phyloP scores from a whole-genome alignment of 2,329 filamentous ascomycete species.

The Fusarium torreyae region DNA sequence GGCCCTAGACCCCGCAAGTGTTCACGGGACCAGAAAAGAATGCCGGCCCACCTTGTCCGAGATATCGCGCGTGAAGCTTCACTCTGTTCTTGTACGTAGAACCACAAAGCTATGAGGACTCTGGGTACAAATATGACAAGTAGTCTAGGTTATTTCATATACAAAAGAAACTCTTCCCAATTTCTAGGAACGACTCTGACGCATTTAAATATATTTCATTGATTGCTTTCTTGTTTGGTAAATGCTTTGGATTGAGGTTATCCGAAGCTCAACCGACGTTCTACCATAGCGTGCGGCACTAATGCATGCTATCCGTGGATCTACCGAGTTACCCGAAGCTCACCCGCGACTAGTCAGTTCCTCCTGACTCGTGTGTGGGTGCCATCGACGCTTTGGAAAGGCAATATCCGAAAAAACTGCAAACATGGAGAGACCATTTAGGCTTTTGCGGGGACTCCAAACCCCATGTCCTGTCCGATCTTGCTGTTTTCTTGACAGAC shows the following conservation, averaged over 20 bases:
- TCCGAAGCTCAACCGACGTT: not conserved
- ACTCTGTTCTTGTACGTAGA: too few relatives aligned
- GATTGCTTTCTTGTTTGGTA: accelerated
- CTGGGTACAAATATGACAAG: too few relatives aligned
- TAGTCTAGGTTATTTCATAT: accelerated
- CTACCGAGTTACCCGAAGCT: not conserved
- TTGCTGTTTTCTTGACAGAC: not conserved
- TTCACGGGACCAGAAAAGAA: constrained; percentile 13
- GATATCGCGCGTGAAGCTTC: too few relatives aligned
- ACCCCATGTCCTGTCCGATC: not conserved
- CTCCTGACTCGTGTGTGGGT: constrained; percentile 4
- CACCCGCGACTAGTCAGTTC: not conserved
- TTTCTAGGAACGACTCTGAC: accelerated
- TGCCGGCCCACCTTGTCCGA: not conserved
- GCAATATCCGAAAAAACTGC: not conserved
- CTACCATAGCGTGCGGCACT: not conserved
- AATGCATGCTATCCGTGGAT: not conserved
- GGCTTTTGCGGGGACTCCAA: constrained; percentile 2
- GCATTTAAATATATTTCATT: not conserved
- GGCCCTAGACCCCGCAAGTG: not conserved
- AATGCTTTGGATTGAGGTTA: not conserved
- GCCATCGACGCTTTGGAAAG: not conserved
- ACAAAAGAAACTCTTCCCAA: accelerated
- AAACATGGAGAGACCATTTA: not conserved
- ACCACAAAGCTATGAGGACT: not conserved